Base-by-base conservation (phyloP, 352 stramenopile genomes). In the Phytopythium sindhum region DNA sequence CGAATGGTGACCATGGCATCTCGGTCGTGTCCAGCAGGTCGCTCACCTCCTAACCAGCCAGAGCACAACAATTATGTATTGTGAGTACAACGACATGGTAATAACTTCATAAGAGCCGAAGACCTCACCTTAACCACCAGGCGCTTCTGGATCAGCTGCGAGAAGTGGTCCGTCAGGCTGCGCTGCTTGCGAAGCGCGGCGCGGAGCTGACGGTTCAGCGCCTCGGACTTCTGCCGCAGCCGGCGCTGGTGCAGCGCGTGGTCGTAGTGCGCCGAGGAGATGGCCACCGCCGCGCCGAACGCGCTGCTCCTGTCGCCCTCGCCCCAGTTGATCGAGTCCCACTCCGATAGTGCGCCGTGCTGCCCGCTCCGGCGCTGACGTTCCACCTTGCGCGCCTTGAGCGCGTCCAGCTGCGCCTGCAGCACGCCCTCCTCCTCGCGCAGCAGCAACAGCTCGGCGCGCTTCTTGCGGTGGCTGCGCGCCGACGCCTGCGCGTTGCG, bases 391-490 rank as follows among this genome's bases (percentile, higher is more conserved):
- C 31, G 54, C 35, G n/a, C 26, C 39, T 68, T 35, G 29, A 74
- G 57, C 48, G 65, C 57, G 39, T 53, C 37, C 15, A 75, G 42
- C 31, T 69, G 68, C 37, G 15, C 11, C 28, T 72, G 60, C 51
- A 74, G 57, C 56, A 67, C 56, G 50, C 56, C 61, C 45, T 58
- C 57, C 47, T 69, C 54, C 6, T 29, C 62, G 9, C 64, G 24
- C n/a, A 74, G 48, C 17, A 66, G 61, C 51, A 69, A 17, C 33
- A 75, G 70, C 39, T 75, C 68, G 4, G 65, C 68, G 37, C 71
- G 70, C 60, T 75, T 75, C 15, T 66, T 66, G 9, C 68, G 65
- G 28, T 72, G 65, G 48, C 48, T 56, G 48, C 48, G 48, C 48
- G 48, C 48, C 5, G 48, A 56, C 48, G 48, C 48, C 48, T 37